phyloP scores from a whole-genome alignment of 305 asterid genomes.

The Fraxinus paxiana region DNA sequence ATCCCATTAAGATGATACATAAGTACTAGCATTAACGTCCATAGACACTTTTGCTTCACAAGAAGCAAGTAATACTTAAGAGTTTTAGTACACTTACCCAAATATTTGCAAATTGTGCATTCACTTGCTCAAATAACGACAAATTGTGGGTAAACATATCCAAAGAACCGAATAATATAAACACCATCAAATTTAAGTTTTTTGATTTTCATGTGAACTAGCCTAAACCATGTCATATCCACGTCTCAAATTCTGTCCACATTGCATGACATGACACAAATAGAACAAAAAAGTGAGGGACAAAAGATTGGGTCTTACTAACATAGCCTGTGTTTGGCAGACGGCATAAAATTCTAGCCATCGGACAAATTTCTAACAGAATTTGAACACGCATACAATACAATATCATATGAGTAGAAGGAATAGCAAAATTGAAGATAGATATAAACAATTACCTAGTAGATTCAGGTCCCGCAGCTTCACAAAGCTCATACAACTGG shows the following conservation, averaged over 20 bases:
- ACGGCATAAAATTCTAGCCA: neutral
- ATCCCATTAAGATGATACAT: neutral
- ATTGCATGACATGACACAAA: neutral
- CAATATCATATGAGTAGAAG: neutral
- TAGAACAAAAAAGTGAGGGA: neutral
- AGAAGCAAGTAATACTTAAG: neutral
- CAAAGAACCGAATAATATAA: neutral
- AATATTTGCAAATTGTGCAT: neutral
- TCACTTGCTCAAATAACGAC: neutral
- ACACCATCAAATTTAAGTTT: neutral
- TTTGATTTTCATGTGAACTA: neutral
- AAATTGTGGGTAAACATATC: neutral
- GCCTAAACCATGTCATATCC: neutral
- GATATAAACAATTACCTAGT: constrained; percentile 43
- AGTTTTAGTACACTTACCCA: neutral
- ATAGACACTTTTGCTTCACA: neutral
- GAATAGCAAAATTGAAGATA: neutral
- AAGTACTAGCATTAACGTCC: neutral
- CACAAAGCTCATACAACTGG: constrained; percentile 66
- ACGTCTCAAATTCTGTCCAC: constrained; percentile 1
- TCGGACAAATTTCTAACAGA: neutral
- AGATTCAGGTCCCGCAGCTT: constrained; percentile 79
- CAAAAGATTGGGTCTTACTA: neutral
- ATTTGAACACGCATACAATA: neutral
- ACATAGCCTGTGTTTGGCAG: neutral